Conservation (phyloP, 2,329 filamentous ascomycete genomes). For the Pyrenophora teres region DNA sequence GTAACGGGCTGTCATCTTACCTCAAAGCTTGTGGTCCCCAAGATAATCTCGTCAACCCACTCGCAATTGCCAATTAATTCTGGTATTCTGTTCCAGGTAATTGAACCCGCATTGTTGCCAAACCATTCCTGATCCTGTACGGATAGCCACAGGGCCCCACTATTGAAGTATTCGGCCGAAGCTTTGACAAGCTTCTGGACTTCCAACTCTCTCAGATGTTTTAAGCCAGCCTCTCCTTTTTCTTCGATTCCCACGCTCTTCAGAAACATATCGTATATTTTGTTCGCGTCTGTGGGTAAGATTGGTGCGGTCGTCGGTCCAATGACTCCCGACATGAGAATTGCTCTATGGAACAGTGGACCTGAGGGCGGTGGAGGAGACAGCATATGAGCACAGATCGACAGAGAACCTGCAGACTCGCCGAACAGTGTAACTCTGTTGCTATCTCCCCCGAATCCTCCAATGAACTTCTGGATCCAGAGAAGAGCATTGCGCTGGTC, state of each 20-base stretch:
- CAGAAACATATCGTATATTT: constrained; percentile 23
- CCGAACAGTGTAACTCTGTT: constrained; percentile 47
- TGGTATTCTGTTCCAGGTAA: constrained; percentile 28
- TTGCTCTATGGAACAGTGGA: constrained; percentile 26
- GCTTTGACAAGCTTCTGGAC: constrained; percentile 21
- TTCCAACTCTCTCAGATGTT: constrained; percentile 12
- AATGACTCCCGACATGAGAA: constrained; percentile 29
- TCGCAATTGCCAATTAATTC: constrained; percentile 24
- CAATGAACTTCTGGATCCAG: constrained; percentile 45
- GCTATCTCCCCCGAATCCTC: constrained; percentile 43
- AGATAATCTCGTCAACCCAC: constrained; percentile 52
- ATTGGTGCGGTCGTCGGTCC: constrained; percentile 20
- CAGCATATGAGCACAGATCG: constrained; percentile 34
- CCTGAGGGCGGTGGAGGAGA: constrained; percentile 9
- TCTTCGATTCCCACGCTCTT: constrained; percentile 24
- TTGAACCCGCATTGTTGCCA: constrained; percentile 1
- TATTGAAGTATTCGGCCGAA: constrained; percentile 1
- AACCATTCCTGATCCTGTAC: constrained; percentile 24
- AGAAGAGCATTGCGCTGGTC: constrained; percentile 43
- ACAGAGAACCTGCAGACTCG: constrained; percentile 52
- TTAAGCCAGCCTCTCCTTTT: constrained; percentile 12
- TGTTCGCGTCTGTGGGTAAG: constrained; percentile 8
- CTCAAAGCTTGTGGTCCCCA: constrained; percentile 55
- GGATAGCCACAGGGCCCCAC: constrained; percentile 16
- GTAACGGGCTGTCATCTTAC: constrained; percentile 27